Conservation (phyloP, 495 filamentous ascomycete species). For the Lepraria neglecta region DNA sequence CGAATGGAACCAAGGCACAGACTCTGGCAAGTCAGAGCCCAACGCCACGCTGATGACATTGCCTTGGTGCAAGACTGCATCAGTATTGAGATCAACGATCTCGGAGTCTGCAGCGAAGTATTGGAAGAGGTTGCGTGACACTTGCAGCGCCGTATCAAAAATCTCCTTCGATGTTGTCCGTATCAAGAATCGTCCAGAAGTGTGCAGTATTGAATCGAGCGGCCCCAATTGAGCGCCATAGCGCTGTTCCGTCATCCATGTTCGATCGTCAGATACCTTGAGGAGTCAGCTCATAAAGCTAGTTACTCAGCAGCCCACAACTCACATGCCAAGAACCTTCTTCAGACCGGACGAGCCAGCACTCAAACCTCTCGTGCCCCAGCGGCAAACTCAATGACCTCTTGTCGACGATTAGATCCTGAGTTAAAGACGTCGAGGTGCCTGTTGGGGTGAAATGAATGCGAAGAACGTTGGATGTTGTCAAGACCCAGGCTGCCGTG, state of each 20-base stretch:
- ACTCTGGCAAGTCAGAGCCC: constrained; percentile 21
- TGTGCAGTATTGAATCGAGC: constrained; percentile 47
- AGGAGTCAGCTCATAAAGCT: not conserved
- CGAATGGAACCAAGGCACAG: not conserved
- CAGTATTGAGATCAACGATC: constrained; percentile 28
- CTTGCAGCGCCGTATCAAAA: constrained; percentile 42
- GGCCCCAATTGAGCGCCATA: constrained; percentile 39
- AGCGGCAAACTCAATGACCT: constrained; percentile 2
- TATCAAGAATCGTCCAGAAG: constrained; percentile 42
- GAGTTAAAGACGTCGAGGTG: not conserved
- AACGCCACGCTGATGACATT: constrained; percentile 35
- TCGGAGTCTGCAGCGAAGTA: constrained; percentile 53
- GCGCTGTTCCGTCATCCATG: constrained; percentile 1
- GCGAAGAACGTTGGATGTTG: constrained; percentile 38
- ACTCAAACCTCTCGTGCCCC: not conserved
- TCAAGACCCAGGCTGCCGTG: constrained; percentile 30
- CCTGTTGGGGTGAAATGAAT: constrained; percentile 31
- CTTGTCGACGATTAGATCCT: constrained; percentile 20
- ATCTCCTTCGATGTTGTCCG: constrained; percentile 29
- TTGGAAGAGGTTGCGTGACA: constrained; percentile 54
- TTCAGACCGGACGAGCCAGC: constrained; percentile 26
- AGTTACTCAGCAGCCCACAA: not conserved
- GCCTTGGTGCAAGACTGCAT: constrained; percentile 23
- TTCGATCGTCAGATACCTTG: constrained; percentile 8
- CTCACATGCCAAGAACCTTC: constrained; percentile 27